Evolutionary conservation across 1,284 basidiomycete genomes (phyloP).

Genomic region (Cryptococcus jaspeensis): DNA sequence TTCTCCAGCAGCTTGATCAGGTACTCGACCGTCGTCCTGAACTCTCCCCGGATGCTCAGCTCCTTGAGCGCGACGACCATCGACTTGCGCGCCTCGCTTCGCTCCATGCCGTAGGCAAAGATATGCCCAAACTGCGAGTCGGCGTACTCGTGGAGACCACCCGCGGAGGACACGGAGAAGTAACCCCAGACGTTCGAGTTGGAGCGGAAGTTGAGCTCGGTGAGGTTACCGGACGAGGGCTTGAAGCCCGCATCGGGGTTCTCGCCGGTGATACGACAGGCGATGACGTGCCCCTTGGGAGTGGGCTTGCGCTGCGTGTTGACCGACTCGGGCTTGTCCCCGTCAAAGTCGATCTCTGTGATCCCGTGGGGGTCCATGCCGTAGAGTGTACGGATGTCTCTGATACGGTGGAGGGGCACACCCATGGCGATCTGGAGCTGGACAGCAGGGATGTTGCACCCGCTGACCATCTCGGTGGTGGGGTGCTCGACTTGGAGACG

Average conservation of each 20-base stretch:
- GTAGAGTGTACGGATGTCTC: constrained; percentile 94
- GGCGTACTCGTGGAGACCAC: constrained; percentile 97
- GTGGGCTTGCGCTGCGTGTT: constrained; percentile 90
- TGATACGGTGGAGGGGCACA: constrained; percentile 91
- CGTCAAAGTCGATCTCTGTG: constrained; percentile 96
- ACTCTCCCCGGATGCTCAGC: constrained; percentile 97
- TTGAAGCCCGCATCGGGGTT: constrained; percentile 99
- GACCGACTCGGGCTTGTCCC: constrained; percentile 79
- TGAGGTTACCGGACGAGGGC: constrained; percentile 92
- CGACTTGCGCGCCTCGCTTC: constrained; percentile 93
- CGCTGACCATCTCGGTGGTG: constrained; percentile 99
- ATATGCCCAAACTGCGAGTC: constrained; percentile 99
- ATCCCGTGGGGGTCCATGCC: constrained; percentile 83
- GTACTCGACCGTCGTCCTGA: constrained; percentile 98
- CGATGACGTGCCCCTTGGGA: constrained; percentile 98
- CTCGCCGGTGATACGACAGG: constrained; percentile 98
- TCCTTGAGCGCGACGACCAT: constrained; percentile 99
- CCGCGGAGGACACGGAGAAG: constrained; percentile 94
- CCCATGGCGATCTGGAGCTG: constrained; percentile 99
- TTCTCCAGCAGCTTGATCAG: constrained; percentile 96
- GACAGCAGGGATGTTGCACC: constrained; percentile 96
- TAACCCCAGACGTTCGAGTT: constrained; percentile 99
- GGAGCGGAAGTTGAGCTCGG: constrained; percentile 99
- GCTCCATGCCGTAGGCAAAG: constrained; percentile 97
- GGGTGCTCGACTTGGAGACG: constrained; percentile 99